Evolutionary conservation across 352 stramenopile genomes (phyloP), one percentile per base, ranked within the genome.

Genomic region (Elongisporangium anandrum): DNA sequence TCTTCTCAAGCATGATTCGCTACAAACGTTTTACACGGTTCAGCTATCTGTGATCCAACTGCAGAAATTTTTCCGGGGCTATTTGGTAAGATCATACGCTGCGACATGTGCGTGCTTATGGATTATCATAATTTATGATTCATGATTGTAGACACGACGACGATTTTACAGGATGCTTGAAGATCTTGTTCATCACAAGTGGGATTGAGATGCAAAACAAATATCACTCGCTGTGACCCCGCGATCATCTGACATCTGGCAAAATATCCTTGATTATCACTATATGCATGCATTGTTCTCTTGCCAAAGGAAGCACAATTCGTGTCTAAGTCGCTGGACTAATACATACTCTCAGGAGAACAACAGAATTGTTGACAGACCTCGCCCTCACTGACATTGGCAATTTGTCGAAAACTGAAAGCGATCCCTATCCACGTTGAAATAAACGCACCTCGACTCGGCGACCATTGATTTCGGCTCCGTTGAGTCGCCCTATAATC

Each of bases 381-480:
- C 53, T 58, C 29, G 29, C 15, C 12, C n/a, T n/a, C 20, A 50
- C 47, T 58, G 10, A 50, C 39, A 12, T 5, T 58, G 4, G 5
- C 29, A 41, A 13, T 41, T 41, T 8, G 13, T 41, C 29, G 13
- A 41, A 7, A 48, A 50, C n/a, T 50, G 26, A 60, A n/a, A n/a
- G n/a, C n/a, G n/a, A n/a, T n/a, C n/a, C n/a, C 50, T 68, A 80
- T 50, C 76, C 73, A 50, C 65, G 69, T 48, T 81, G 86, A 61
- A 92, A 82, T 57, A 87, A 59, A 20, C 82, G 85, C 41, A 92
- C 85, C 53, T 85, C 71, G 53, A 94, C 83, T 57, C 68, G 54
- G 4, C 80, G 79, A 23, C 85, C 81, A 50, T 87, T 77, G 60
- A 92, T 71, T 55, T 92, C 78, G 38, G 76, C 63, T 6, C 73